Conservation (phyloP, 2,329 filamentous ascomycete genomes). For the Penicillium sp. region DNA sequence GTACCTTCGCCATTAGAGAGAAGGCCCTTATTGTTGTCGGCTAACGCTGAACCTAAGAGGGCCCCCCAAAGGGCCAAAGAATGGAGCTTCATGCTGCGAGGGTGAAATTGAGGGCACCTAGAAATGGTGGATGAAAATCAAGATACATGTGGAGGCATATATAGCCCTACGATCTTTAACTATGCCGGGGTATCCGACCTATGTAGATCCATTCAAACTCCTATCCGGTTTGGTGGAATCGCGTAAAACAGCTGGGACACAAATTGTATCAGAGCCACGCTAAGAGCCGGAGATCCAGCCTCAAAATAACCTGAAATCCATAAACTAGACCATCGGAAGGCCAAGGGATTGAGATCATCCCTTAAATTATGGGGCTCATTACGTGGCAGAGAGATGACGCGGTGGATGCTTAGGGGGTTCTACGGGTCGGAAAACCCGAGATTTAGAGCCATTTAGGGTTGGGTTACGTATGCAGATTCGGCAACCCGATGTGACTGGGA, state of each 20-base stretch:
- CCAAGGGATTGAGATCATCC: no score
- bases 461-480: background rate
- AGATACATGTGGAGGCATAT: background rate
- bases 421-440: background rate
- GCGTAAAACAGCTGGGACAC: background rate
- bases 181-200: background rate
- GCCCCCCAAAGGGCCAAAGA: background rate
- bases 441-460: slow-evolving; percentile 3
- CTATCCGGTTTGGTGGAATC: background rate
- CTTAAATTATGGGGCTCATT: background rate
- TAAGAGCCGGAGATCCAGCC: background rate
- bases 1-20: background rate
- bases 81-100: background rate
- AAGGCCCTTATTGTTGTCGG: background rate
- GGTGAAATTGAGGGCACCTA: background rate
- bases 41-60: background rate
- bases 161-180: background rate
- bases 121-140: background rate
- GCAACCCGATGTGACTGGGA: background rate
- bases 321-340: background rate
- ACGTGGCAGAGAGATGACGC: background rate
- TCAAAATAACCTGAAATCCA: background rate
- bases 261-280: background rate
- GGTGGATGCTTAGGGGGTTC: background rate
- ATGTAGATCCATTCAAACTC: background rate